A percentile compares a stretch with the other conserved stretches of the same genome.
Conservation (phyloP, 441 rosid species). For the Arabidopsis hybrid region DNA sequence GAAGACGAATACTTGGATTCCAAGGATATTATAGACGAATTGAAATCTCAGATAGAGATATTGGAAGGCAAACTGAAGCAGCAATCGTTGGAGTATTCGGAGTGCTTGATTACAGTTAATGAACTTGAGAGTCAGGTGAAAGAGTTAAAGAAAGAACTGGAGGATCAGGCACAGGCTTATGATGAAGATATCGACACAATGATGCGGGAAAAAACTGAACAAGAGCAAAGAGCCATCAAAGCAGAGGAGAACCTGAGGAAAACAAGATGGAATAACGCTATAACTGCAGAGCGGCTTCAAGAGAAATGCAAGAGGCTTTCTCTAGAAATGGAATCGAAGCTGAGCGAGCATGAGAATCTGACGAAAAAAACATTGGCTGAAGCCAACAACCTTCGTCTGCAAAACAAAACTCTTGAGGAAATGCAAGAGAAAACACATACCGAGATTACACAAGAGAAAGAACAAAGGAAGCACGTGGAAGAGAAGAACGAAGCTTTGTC, state of each 20-base stretch:
- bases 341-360: constrained; percentile 62
- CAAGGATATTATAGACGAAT: constrained; percentile 51
- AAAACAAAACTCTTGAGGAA: constrained; percentile 59
- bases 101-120: constrained; percentile 54
- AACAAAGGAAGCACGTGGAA: constrained; percentile 45
- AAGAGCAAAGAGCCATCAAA: constrained; percentile 70
- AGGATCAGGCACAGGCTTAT: constrained; percentile 56
- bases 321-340: constrained; percentile 63
- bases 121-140: constrained; percentile 62
- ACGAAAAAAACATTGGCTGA: constrained; percentile 54
- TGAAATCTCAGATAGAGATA: constrained; percentile 60
- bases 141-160: constrained; percentile 54
- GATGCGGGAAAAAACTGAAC: constrained; percentile 59
- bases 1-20: constrained; percentile 50
- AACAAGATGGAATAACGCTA: constrained; percentile 64
- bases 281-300: constrained; percentile 71
- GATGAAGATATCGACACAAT: constrained; percentile 59
- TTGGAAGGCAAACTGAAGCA: constrained; percentile 69
- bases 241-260: constrained; percentile 71
- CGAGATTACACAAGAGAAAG: constrained; percentile 49
- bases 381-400: constrained; percentile 58
- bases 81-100: constrained; percentile 59
- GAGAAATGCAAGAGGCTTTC: constrained; percentile 71
- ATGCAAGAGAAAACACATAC: constrained; percentile 55
- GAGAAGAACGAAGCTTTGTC: constrained; percentile 49